Percentiles rank a stretch among this genome's conserved stretches.
Evolutionary conservation across 768 basidiomycete species (phyloP).

Genomic region (Kwoniella sp.): DNA sequence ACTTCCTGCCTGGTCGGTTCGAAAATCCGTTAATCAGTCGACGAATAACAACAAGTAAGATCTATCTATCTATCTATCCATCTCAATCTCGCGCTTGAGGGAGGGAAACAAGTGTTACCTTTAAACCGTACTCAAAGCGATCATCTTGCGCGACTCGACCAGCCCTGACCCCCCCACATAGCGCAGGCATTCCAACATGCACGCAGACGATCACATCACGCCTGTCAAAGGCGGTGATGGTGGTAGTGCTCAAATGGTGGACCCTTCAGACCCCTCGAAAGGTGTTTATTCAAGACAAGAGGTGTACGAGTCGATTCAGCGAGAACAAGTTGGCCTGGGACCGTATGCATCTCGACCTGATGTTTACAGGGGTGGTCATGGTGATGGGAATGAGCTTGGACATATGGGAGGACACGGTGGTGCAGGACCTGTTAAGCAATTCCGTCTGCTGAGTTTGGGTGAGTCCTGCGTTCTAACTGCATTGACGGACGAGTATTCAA

Average conservation of each 20-base stretch:
- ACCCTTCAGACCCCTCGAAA: slow-evolving; percentile 4
- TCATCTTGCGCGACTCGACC: too few relatives aligned
- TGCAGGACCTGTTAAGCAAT: slow-evolving; percentile 15
- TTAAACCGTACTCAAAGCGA: too few relatives aligned
- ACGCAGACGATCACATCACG: neutral
- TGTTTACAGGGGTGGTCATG: neutral
- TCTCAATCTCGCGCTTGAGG: too few relatives aligned
- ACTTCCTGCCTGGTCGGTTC: too few relatives aligned
- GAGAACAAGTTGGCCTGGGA: slow-evolving; percentile 25
- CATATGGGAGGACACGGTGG: neutral
- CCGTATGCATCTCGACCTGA: slow-evolving; percentile 17
- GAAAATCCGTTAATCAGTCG: too few relatives aligned
- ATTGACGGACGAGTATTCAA: neutral
- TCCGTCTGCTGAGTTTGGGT: slow-evolving; percentile 32
- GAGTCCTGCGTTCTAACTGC: slow-evolving; percentile 6
- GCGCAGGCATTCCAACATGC: too few relatives aligned
- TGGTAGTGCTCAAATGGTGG: too few relatives aligned
- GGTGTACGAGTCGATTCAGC: slow-evolving; percentile 23
- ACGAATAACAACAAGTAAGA: too few relatives aligned
- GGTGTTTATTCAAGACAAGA: slow-evolving; percentile 23
- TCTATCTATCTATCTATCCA: too few relatives aligned
- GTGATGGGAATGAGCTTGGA: neutral
- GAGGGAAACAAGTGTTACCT: too few relatives aligned
- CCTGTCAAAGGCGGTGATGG: too few relatives aligned
- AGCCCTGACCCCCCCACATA: too few relatives aligned